A percentile compares a stretch with the other conserved stretches of the same genome.
These are phyloP conservation scores for Fusarium liriodendri DNA, from an alignment of 2,329 filamentous ascomycete species.

Conservation along the genomic window DNA sequence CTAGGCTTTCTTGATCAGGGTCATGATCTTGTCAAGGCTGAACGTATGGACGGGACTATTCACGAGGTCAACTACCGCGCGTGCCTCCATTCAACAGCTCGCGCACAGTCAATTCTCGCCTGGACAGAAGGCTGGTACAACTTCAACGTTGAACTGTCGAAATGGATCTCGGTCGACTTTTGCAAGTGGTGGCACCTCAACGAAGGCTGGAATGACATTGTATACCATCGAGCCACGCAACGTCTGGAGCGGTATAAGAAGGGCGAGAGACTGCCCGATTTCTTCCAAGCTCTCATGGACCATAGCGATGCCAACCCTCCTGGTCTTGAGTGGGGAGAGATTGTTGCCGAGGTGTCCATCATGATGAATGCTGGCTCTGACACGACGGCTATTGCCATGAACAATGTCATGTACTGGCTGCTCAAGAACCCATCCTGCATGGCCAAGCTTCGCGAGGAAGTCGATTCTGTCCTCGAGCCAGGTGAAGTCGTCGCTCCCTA, in stretches of 20 bases:
- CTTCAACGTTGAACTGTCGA: constrained; percentile 57
- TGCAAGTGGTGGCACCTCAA: constrained; percentile 33
- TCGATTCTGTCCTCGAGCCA: constrained; percentile 56
- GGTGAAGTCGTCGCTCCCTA: constrained; percentile 59
- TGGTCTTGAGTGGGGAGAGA: constrained; percentile 66
- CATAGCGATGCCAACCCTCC: constrained; percentile 52
- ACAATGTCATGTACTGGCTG: constrained; percentile 64
- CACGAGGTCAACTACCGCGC: constrained; percentile 61
- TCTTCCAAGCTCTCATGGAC: constrained; percentile 67
- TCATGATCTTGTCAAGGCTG: constrained; percentile 55
- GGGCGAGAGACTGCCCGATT: constrained; percentile 68
- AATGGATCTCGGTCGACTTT: constrained; percentile 57
- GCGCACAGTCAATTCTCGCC: constrained; percentile 61
- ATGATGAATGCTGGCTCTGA: constrained; percentile 65
- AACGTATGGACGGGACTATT: constrained; percentile 57
- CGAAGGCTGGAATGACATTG: constrained; percentile 55
- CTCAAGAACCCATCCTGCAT: constrained; percentile 57
- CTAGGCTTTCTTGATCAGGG: constrained; percentile 64
- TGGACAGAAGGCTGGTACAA: constrained; percentile 65
- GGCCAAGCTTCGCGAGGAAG: constrained; percentile 55
- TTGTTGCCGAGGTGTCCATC: constrained; percentile 65
- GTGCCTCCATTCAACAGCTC: constrained; percentile 61
- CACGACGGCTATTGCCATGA: constrained; percentile 62
- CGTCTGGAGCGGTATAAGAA: constrained; percentile 35
- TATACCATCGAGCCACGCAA: constrained; percentile 54